These are phyloP conservation scores for Rhodosporidiobolus odoratus DNA, from an alignment of 768 basidiomycete genomes.

Conservation along the genomic window DNA sequence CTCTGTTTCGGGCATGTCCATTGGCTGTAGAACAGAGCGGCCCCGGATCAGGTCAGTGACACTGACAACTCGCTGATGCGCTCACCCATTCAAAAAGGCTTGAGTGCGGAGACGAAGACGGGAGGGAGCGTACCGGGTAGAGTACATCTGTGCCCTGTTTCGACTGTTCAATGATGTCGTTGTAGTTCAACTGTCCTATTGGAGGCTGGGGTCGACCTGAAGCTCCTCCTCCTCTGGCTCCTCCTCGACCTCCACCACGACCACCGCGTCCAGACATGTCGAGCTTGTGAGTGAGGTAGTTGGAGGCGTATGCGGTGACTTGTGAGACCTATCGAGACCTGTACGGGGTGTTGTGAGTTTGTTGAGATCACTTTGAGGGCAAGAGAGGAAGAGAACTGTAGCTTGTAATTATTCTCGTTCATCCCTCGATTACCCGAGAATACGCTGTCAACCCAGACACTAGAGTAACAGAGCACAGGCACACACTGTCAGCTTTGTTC, in stretches of 20 bases:
- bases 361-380: too few relatives aligned
- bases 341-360: too few relatives aligned
- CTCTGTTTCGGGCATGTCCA: conserved; percentile 30
- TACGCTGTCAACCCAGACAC: too few relatives aligned
- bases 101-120: not conserved
- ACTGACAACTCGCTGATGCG: not conserved
- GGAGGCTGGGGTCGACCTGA: conserved; percentile 20
- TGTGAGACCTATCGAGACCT: too few relatives aligned
- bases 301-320: not conserved
- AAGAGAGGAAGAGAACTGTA: too few relatives aligned
- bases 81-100: not conserved
- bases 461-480: too few relatives aligned
- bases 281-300: not conserved
- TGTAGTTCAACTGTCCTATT: conserved; percentile 24
- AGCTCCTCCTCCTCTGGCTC: conserved; percentile 23
- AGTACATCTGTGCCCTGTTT: conserved; percentile 30
- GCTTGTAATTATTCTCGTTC: too few relatives aligned
- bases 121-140: conserved; percentile 23
- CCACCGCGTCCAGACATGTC: conserved; percentile 23
- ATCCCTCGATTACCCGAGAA: too few relatives aligned
- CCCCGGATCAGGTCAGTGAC: not conserved
- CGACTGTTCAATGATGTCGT: conserved; percentile 26
- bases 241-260: conserved; percentile 29
- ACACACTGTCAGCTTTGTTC: too few relatives aligned
- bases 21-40: not conserved